phyloP scores from a whole-genome alignment of 495 filamentous ascomycete species.

The Aspergillus wentii region DNA sequence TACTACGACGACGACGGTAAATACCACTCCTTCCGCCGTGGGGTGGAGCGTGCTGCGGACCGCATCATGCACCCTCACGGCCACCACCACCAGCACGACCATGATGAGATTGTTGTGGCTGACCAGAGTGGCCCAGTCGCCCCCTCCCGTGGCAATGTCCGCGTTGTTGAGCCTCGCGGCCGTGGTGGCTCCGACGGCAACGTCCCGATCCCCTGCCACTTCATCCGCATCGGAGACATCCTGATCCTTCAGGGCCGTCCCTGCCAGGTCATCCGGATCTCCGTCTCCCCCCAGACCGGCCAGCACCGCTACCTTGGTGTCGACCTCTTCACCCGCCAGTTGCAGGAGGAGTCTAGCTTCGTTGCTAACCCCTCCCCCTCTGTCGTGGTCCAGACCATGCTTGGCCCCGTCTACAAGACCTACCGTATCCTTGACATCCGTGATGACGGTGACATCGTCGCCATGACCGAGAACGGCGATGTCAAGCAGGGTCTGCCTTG shows the following conservation, averaged over 20 bases:
- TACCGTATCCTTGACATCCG: constrained; percentile 98
- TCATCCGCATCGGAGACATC: constrained; percentile 97
- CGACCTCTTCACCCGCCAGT: constrained; percentile 98
- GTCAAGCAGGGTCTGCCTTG: constrained; percentile 95
- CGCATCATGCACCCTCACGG: constrained; percentile 67
- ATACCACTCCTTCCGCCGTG: constrained; percentile 90
- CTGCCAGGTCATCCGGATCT: constrained; percentile 99
- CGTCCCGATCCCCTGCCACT: constrained; percentile 98
- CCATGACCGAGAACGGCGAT: constrained; percentile 86
- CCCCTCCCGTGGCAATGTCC: constrained; percentile 43
- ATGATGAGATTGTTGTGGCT: constrained; percentile 49
- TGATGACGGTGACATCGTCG: constrained; percentile 73
- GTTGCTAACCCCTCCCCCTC: constrained; percentile 94
- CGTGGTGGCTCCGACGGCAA: constrained; percentile 51
- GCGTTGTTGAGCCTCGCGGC: constrained; percentile 48
- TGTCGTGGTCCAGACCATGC: constrained; percentile 98
- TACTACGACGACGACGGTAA: constrained; percentile 99
- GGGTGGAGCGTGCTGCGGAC: constrained; percentile 79
- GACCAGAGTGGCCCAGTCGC: constrained; percentile 36
- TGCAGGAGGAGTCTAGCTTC: constrained; percentile 98
- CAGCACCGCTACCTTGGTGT: constrained; percentile 99
- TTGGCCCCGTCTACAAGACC: constrained; percentile 99
- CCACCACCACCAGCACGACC: constrained; percentile 42
- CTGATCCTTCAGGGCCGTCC: constrained; percentile 98
- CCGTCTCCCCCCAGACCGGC: constrained; percentile 93